These are phyloP conservation scores for Colletotrichum lentis DNA, from an alignment of 2,329 filamentous ascomycete genomes.

Conservation along the genomic window DNA sequence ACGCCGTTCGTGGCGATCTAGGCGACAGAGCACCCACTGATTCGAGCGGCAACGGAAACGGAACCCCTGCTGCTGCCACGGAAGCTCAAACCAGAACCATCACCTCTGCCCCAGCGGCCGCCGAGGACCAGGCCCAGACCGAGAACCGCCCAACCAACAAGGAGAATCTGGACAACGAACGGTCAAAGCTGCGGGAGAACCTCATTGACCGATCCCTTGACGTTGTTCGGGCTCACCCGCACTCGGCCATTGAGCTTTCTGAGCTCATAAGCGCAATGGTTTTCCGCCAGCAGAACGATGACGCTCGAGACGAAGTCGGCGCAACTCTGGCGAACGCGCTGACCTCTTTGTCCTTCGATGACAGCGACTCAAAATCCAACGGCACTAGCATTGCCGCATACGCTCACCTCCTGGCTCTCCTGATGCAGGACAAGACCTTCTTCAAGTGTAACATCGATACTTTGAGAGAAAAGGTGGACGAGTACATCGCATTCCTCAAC, in stretches of 20 bases:
- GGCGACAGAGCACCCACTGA: constrained; percentile 41
- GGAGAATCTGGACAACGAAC: constrained; percentile 81
- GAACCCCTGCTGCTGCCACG: constrained; percentile 9
- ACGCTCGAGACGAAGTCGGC: constrained; percentile 75
- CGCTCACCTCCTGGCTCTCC: constrained; percentile 87
- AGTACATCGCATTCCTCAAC: constrained; percentile 81
- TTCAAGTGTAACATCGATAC: constrained; percentile 79
- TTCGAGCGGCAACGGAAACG: constrained; percentile 40
- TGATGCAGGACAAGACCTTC: constrained; percentile 84
- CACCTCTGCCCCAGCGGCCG: constrained; percentile 40
- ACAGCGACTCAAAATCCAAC: constrained; percentile 71
- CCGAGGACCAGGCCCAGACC: constrained; percentile 41
- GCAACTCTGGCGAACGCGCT: constrained; percentile 85
- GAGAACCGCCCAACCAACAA: constrained; percentile 59
- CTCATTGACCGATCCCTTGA: constrained; percentile 91
- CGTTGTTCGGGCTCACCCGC: constrained; percentile 85
- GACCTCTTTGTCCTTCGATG: constrained; percentile 70
- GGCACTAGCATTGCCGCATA: constrained; percentile 79
- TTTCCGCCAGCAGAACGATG: constrained; percentile 63
- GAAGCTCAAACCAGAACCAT: constrained; percentile 20
- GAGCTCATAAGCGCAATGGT: constrained; percentile 83
- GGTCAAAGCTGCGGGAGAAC: constrained; percentile 75
- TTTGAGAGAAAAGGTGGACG: constrained; percentile 78
- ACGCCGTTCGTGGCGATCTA: constrained; percentile 40
- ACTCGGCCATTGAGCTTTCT: constrained; percentile 88